These are phyloP conservation scores for Aureobasidium vineae DNA, from an alignment of 2,329 filamentous ascomycete genomes.

Conservation along the genomic window DNA sequence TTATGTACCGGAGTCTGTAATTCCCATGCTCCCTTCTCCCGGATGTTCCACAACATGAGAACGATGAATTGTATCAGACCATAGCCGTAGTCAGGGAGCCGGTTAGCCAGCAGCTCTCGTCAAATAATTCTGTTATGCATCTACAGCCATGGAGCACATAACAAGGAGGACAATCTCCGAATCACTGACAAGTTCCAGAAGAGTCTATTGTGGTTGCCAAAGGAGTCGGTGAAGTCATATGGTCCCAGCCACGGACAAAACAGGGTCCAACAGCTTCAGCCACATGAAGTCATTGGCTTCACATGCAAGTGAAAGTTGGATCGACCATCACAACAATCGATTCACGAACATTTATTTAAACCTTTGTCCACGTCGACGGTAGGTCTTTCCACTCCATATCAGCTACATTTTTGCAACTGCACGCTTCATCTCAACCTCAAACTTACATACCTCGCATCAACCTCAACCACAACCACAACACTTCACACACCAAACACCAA, in stretches of 20 bases:
- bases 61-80: too few species aligned
- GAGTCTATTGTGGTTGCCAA: neutral
- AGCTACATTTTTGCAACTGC: neutral
- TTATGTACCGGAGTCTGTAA: neutral
- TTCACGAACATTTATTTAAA: neutral
- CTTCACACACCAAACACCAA: conserved; percentile 2
- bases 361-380: neutral
- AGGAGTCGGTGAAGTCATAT: conserved; percentile 22
- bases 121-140: neutral
- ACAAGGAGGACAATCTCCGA: neutral
- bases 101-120: neutral
- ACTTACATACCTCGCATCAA: neutral
- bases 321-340: neutral
- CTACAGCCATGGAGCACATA: neutral
- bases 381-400: neutral
- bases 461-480: neutral
- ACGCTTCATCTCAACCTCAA: neutral
- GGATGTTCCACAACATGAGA: too few species aligned
- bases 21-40: too few species aligned
- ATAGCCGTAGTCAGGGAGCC: too few species aligned
- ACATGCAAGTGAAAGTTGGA: conserved; percentile 18
- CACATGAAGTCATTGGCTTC: conserved; percentile 20
- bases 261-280: conserved; percentile 15
- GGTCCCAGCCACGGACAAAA: conserved; percentile 13
- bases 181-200: neutral